phyloP scores from a whole-genome alignment of 305 asterid genomes.

The Fraxinus latifolia region DNA sequence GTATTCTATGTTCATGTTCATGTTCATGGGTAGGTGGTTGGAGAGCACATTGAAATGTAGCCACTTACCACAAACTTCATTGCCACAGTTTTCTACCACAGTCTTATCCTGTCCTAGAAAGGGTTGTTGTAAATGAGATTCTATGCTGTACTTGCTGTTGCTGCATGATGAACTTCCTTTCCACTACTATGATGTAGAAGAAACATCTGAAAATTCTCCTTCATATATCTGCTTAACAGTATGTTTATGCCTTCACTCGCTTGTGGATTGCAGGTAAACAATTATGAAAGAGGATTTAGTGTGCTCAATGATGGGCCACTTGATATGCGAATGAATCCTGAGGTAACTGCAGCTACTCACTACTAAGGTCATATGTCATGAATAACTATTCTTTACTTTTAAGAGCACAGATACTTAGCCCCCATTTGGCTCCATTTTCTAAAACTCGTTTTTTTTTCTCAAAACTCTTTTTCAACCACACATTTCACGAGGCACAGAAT shows the following conservation, averaged over 20 bases:
- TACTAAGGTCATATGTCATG: neutral
- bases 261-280: constrained; percentile 62
- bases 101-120: neutral
- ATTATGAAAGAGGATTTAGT: constrained; percentile 85
- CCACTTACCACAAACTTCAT: neutral
- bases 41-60: neutral
- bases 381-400: constrained; percentile 12
- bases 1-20: neutral
- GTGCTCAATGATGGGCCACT: constrained; percentile 88
- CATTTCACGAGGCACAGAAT: neutral
- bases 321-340: constrained; percentile 97
- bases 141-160: neutral
- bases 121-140: neutral
- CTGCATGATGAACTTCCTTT: neutral
- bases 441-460: neutral
- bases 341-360: constrained; percentile 44
- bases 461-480: neutral
- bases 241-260: neutral
- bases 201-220: neutral
- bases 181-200: neutral
- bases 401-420: neutral
- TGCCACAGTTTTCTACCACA: neutral
- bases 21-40: neutral
- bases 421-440: neutral
- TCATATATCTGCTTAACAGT: neutral